Evolutionary conservation across 2,329 filamentous ascomycete genomes (phyloP), one percentile per base, ranked within the genome.

Genomic region (Penicillium aurantiogriseum): DNA sequence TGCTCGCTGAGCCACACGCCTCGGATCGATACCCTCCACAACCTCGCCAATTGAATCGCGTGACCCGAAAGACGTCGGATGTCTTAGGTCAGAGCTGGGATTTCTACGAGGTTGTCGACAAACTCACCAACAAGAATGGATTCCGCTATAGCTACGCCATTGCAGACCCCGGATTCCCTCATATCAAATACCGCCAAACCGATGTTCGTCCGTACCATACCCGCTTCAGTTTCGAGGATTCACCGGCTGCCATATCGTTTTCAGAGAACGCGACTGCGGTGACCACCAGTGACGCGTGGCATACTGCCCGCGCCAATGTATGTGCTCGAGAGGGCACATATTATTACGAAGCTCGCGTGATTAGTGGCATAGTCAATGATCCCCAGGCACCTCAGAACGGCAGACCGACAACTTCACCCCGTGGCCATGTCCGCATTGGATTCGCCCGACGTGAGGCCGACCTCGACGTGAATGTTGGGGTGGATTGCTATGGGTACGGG

Each of bases 401-500:
- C n/a, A 63, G 55, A 40, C 50, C 69, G 9, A 56, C 56, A 11
- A 45, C 64, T 13, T 66, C 69, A 23, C 63, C 71, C 53, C 69
- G 75, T 54, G 77, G 78, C 10, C 75, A 78, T 75, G 81, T 73
- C 71, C 81, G 67, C 71, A 81, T 76, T 33, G 78, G 78, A 27
- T 80, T 79, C 56, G 76, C 76, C 39, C 70, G 78, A 38, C 73
- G 77, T 23, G 78, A 80, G 62, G 76, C 80, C 8, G 75, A 77
- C 56, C 68, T 76, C 13, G 77, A 80, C 57, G 79, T 79, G 39
- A 79, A 80, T 70, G 88, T 97, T 25, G 89, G 94, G 8, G 85
- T 97, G 71, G 95, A 95, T 4, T 97, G 91, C 42, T 97, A 97
- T 77, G 96, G 92, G 70, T 97, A 97, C 72, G 93, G 90, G 45